Conservation (phyloP, 202 grass and related monocot genomes). For the Elaeis oleifera region DNA sequence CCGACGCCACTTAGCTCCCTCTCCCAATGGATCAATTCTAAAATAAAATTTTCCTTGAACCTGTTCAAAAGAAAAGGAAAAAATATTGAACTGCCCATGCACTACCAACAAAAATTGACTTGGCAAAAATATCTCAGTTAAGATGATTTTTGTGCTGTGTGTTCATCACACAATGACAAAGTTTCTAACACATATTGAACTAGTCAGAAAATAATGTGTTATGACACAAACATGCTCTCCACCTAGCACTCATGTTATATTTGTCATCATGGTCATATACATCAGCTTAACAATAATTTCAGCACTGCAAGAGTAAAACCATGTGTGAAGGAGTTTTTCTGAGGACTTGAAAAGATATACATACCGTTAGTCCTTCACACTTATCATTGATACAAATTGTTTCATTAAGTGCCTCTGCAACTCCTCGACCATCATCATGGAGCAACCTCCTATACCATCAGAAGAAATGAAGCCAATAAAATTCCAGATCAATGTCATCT, state of each 20-base stretch:
- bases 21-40: conserved; percentile 74
- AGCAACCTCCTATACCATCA: conserved; percentile 63
- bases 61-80: conserved; percentile 18
- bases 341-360: conserved; percentile 10
- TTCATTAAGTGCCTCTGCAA: conserved; percentile 80
- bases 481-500: background rate
- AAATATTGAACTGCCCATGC: background rate
- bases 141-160: no score
- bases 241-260: no score
- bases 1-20: conserved; percentile 76
- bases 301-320: background rate
- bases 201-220: no score
- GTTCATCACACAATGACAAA: no score
- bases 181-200: no score
- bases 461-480: conserved; percentile 10
- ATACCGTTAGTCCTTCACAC: conserved; percentile 81
- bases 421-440: conserved; percentile 78
- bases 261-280: no score
- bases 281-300: background rate
- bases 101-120: background rate
- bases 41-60: conserved; percentile 88
- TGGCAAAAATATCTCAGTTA: background rate
- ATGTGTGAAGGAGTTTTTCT: no score
- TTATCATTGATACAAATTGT: conserved; percentile 50
- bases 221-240: no score